Evolutionary conservation across 2,329 filamentous ascomycete species (phyloP), one percentile per base, ranked within the genome.

Genomic region (Sphaerulina musiva): DNA sequence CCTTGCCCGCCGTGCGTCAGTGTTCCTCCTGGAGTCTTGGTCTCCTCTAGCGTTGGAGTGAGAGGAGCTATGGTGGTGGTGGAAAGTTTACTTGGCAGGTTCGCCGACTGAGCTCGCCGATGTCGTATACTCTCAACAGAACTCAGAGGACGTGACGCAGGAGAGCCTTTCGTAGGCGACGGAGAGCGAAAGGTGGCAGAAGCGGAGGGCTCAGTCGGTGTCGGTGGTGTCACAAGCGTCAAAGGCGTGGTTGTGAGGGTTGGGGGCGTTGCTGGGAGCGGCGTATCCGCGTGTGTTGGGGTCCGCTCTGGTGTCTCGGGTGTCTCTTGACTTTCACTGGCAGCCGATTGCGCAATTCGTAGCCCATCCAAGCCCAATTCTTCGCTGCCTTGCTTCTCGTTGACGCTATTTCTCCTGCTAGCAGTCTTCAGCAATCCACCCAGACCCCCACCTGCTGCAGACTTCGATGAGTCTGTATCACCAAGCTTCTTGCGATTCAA

Each of bases 1-100:
- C 54, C 51, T n/a, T 45, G 51, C 47, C 73, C 71, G 32, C 72
- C 73, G 39, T 69, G 68, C 31, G 73, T 72, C n/a, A 75, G 69
- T 45, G 80, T 76, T 51, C 81, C 78, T 31, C 80, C 76, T 34
- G 82, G 65, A 63, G 80, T 77, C 57, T 81, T 83, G n/a, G 75
- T 68, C 63, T 84, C 84, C 69, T 96, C 91, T 38, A 82, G 77
- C 0, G 85, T 87, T 6, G 90, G 88, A 2, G 90, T 87, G 49
- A 93, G 75, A 7, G 90, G 86, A 58, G 80, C 82, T 51, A 80
- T 78, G 59, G 84, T 84, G 47, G 84, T 83, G 60, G 81, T 90
- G 32, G 91, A 95, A 38, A 96, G 79, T 73, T 95, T 96, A 78
- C 90, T 96, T 32, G 90, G 91, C 9, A 66, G 47, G 41, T 59